A percentile compares a stretch with the other conserved stretches of the same genome.
phyloP scores from a whole-genome alignment of 2,329 filamentous ascomycete genomes.

The Fusarium poae region DNA sequence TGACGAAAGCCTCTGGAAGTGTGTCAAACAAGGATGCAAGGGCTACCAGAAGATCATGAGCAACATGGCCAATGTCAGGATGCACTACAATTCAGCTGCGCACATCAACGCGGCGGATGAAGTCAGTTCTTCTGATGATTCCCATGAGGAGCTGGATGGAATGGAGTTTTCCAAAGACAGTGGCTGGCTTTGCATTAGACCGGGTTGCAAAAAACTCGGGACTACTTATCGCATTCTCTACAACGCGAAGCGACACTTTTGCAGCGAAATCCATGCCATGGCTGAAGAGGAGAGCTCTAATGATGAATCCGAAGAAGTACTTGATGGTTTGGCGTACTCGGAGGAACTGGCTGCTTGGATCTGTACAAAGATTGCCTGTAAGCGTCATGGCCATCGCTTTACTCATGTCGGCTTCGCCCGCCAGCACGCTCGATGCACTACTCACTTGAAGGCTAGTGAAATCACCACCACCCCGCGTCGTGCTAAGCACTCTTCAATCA shows the following conservation, averaged over 20 bases:
- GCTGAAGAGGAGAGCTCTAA: neutral
- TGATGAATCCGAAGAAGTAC: neutral
- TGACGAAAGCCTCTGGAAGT: slow-evolving; percentile 16
- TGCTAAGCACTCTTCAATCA: neutral
- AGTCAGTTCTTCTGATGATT: slow-evolving; percentile 12
- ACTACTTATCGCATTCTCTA: neutral
- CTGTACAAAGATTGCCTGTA: slow-evolving; percentile 9
- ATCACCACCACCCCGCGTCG: slow-evolving; percentile 10
- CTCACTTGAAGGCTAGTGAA: slow-evolving; percentile 4
- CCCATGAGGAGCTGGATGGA: slow-evolving; percentile 4
- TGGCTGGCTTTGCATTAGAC: slow-evolving; percentile 10
- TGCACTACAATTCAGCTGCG: slow-evolving; percentile 11
- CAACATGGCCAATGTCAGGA: neutral
- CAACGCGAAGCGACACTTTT: neutral
- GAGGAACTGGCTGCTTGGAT: slow-evolving; percentile 4
- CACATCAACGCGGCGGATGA: slow-evolving; percentile 16
- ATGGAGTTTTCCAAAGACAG: neutral
- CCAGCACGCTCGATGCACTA: neutral
- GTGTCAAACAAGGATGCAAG: slow-evolving; percentile 27
- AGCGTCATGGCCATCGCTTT: neutral
- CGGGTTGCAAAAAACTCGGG: slow-evolving; percentile 1
- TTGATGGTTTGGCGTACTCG: neutral
- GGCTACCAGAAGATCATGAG: slow-evolving; percentile 10
- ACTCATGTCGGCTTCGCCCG: neutral
- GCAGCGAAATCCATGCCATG: neutral